phyloP scores from a whole-genome alignment of 2,329 filamentous ascomycete genomes.

The Fusarium subglutinans region DNA sequence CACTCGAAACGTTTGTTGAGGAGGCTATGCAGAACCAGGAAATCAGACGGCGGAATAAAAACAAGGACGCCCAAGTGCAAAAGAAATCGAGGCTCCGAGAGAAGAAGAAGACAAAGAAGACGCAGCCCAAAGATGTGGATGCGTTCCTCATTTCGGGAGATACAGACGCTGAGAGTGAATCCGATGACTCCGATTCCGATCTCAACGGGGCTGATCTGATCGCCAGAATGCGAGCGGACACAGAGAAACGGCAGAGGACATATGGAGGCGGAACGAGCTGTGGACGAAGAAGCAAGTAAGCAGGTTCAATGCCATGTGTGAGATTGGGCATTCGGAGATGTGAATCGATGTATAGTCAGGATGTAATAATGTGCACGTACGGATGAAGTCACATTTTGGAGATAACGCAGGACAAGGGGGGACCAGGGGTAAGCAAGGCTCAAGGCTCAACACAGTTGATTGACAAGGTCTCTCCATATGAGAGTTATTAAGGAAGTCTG shows the following conservation, averaged over 20 bases:
- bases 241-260: slow-evolving; percentile 13
- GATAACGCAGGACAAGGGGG: neutral
- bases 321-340: neutral
- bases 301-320: neutral
- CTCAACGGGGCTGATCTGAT: slow-evolving; percentile 15
- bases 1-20: slow-evolving; percentile 33
- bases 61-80: neutral
- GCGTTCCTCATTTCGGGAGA: slow-evolving; percentile 31
- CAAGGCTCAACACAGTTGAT: neutral
- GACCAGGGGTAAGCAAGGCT: neutral
- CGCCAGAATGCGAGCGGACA: slow-evolving; percentile 19
- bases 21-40: slow-evolving; percentile 27
- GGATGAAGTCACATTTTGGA: slow-evolving; percentile 14
- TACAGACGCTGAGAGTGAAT: slow-evolving; percentile 31
- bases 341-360: neutral
- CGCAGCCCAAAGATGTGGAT: slow-evolving; percentile 24
- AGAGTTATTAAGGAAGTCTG: slow-evolving; percentile 6
- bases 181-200: slow-evolving; percentile 21
- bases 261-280: slow-evolving; percentile 27
- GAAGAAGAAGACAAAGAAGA: slow-evolving; percentile 1
- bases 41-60: neutral
- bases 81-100: neutral
- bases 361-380: slow-evolving; percentile 15
- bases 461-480: slow-evolving; percentile 5
- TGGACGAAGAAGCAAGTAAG: slow-evolving; percentile 12